A percentile compares a stretch with the other conserved stretches of the same genome.
Evolutionary conservation across 2,329 filamentous ascomycete species (phyloP).

Genomic region (Paecilomyces fulvus): DNA sequence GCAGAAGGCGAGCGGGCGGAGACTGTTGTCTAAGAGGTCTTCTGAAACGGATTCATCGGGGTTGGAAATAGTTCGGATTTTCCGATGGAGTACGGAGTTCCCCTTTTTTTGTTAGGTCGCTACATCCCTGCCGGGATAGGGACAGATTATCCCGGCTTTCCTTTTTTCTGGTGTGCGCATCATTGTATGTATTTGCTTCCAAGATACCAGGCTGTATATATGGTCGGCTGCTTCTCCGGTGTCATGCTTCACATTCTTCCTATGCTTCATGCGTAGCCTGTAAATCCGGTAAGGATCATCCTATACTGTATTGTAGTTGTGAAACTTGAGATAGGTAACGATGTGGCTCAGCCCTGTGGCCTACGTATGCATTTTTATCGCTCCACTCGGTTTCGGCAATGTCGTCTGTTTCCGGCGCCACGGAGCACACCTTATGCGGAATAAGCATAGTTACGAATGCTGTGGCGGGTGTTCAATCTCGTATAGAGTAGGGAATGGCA

Average conservation of each 20-base stretch:
- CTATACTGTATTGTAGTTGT: background rate
- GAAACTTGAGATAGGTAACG: background rate
- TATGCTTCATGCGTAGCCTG: conserved; percentile 1
- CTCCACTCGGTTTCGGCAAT: background rate
- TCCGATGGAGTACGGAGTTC: conserved; percentile 4
- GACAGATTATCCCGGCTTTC: background rate
- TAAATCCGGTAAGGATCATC: background rate
- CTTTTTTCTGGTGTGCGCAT: background rate
- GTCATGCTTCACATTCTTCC: background rate
- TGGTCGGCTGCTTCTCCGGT: background rate
- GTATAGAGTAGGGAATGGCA: background rate
- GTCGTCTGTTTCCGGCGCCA: background rate
- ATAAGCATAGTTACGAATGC: background rate
- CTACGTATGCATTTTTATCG: background rate
- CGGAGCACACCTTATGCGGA: background rate
- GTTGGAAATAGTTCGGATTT: background rate
- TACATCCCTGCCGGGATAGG: background rate
- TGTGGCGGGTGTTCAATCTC: background rate
- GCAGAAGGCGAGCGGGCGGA: conserved; percentile 76
- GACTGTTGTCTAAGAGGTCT: conserved; percentile 54
- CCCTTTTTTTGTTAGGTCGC: background rate
- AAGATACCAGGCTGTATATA: background rate
- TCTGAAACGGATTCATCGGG: background rate
- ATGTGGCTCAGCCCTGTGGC: background rate
- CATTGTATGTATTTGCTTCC: background rate